Evolutionary conservation across 345 rosid genomes (phyloP), one percentile per base, ranked within the genome.

Genomic region (thale cress (Arabidopsis thaliana)): DNA sequence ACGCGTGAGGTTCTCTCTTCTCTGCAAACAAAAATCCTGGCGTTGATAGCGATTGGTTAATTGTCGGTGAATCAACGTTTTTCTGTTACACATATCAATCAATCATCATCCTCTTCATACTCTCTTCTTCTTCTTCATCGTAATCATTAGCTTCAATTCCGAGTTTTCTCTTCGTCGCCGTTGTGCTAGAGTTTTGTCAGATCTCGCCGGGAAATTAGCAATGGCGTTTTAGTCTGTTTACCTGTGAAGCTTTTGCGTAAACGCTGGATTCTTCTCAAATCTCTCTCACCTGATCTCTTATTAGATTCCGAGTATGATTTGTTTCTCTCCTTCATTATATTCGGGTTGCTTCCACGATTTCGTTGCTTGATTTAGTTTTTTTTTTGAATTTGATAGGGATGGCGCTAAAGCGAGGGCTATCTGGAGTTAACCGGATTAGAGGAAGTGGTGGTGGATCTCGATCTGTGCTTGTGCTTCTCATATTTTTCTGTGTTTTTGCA

Each of bases 361-460:
- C 61, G 38, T 37, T 42, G 68, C 56, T 71, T 73, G 40, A 34
- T 50, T 59, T 75, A 33, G 65, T 81, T 72, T 46, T 22, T 78
- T 59, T 71, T 78, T 79, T 20, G 9, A 42, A 23, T 65, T 25
- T 76, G 78, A 60, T 37, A 50, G 72, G 72, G 83, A 93, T 93
- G 98, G 87, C 91, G 83, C 80, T 84, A 76, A 89, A 73, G 84
- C 89, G 92, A 62, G 94, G 91, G 32, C 73, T 82, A 45, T 83
- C 85, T 28, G 81, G 80, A 73, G 76, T 75, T 63, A 66, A 65
- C 12, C 78, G 85, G 80, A 75, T 61, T 82, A 73, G 87, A 59
- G 79, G 84, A 62, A 80, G 93, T 81, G 74, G 87, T 59, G 76
- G 83, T 65, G 80, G 96, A 91, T 91, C 90, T 83, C 80, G 90